Evolutionary conservation across 2,329 filamentous ascomycete species (phyloP).

Genomic region (Colletotrichum magnum): DNA sequence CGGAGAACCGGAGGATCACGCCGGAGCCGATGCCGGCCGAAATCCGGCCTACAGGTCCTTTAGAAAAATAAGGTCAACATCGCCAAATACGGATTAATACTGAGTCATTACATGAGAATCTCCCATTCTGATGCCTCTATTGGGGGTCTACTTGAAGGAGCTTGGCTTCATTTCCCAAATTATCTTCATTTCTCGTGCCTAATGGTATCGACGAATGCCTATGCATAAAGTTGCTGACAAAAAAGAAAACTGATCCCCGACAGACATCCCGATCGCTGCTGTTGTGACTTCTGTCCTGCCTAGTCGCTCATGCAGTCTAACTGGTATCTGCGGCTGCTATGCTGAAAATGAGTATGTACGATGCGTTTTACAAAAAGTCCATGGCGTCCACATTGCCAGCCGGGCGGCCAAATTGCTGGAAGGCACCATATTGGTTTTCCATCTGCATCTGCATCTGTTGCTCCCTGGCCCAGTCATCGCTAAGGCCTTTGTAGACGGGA

Average conservation of each 20-base stretch:
- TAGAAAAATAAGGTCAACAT: too few species aligned
- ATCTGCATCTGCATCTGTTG: constrained; percentile 74
- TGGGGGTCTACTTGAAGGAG: too few species aligned
- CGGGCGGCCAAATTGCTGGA: constrained; percentile 60
- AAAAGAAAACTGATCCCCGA: neutral
- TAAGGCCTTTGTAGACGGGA: constrained; percentile 73
- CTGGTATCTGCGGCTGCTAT: constrained; percentile 29
- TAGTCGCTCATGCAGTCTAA: constrained; percentile 23
- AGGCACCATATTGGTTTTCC: constrained; percentile 78
- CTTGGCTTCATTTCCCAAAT: neutral
- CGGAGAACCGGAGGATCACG: too few species aligned
- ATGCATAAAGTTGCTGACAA: constrained; percentile 24
- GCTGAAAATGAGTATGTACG: constrained; percentile 4
- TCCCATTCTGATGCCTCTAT: too few species aligned
- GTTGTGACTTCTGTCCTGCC: neutral
- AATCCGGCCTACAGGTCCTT: too few species aligned
- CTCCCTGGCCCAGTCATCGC: constrained; percentile 45
- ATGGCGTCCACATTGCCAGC: constrained; percentile 65
- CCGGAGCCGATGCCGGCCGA: too few species aligned
- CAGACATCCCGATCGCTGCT: neutral
- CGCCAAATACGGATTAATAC: too few species aligned
- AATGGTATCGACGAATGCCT: constrained; percentile 32
- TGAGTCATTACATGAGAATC: too few species aligned
- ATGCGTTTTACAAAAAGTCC: constrained; percentile 57
- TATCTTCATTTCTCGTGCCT: constrained; percentile 30